Evolutionary conservation across 2,329 filamentous ascomycete genomes (phyloP).

Genomic region (Phoma sp.): DNA sequence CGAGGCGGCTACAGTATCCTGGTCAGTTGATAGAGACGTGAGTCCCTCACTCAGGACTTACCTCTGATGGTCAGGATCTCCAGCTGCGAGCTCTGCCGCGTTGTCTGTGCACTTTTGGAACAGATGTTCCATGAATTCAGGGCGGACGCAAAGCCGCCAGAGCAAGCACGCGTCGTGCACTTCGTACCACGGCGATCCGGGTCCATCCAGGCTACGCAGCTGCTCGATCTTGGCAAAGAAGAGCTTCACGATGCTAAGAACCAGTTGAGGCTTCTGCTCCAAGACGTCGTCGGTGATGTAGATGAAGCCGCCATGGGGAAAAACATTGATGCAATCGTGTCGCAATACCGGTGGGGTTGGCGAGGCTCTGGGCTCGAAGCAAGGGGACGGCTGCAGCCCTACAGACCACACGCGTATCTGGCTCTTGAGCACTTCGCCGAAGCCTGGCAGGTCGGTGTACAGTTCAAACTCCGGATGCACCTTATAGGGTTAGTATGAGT

Average conservation of each 20-base stretch:
- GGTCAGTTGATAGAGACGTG: constrained; percentile 1
- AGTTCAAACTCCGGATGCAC: constrained; percentile 39
- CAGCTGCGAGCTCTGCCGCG: constrained; percentile 22
- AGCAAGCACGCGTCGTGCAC: constrained; percentile 32
- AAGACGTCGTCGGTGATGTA: constrained; percentile 55
- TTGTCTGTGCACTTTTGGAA: constrained; percentile 29
- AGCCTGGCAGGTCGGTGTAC: constrained; percentile 39
- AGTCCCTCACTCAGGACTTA: not conserved
- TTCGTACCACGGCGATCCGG: constrained; percentile 22
- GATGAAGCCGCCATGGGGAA: constrained; percentile 48
- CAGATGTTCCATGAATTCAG: constrained; percentile 39
- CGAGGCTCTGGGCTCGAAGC: constrained; percentile 23
- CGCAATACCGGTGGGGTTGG: constrained; percentile 19
- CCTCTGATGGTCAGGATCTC: constrained; percentile 26
- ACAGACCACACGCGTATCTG: constrained; percentile 44
- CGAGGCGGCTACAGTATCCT: constrained; percentile 16
- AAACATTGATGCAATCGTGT: constrained; percentile 42
- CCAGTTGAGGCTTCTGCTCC: constrained; percentile 45
- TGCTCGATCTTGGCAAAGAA: constrained; percentile 41
- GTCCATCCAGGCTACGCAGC: constrained; percentile 22
- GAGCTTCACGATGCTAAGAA: constrained; percentile 44
- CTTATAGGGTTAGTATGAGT: constrained; percentile 25
- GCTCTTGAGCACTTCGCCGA: constrained; percentile 41
- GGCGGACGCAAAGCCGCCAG: constrained; percentile 43
- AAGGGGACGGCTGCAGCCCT: constrained; percentile 32